Evolutionary conservation across 306 rosid genomes (phyloP).

Genomic region (Cucurbita maxima): DNA sequence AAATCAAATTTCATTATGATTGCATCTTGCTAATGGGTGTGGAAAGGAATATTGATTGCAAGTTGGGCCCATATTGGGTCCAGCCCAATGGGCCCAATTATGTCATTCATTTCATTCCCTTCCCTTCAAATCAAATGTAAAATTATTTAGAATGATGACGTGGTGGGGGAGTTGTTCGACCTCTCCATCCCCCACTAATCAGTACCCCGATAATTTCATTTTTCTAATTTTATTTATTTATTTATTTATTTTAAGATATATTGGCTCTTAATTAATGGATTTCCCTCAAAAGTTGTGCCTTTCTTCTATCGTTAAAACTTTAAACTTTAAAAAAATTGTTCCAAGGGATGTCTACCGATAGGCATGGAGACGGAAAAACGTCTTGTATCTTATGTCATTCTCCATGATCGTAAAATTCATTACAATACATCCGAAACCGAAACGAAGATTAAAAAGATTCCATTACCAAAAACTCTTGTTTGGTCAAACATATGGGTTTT

Average conservation of each 20-base stretch:
- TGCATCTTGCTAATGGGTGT: slow-evolving; percentile 31
- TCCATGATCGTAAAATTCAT: no score
- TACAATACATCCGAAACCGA: background rate
- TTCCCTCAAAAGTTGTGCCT: background rate
- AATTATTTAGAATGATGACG: background rate
- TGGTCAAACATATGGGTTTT: background rate
- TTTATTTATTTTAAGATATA: background rate
- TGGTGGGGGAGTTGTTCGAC: background rate
- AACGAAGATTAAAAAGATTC: background rate
- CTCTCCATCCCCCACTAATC: background rate
- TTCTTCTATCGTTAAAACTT: background rate
- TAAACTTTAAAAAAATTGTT: background rate
- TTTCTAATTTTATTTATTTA: background rate
- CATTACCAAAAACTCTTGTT: slow-evolving; percentile 2
- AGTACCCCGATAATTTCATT: background rate
- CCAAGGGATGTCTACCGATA: no score
- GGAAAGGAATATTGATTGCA: slow-evolving; percentile 48
- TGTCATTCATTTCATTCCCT: slow-evolving; percentile 12
- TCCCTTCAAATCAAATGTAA: background rate
- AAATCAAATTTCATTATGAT: background rate
- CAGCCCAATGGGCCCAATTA: slow-evolving; percentile 59
- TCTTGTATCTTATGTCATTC: no score
- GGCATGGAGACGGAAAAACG: no score
- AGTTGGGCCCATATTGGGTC: slow-evolving; percentile 48
- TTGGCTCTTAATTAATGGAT: background rate